Evolutionary conservation across 495 filamentous ascomycete species (phyloP), one percentile per base, ranked within the genome.

Genomic region (Choiromyces venosus): DNA sequence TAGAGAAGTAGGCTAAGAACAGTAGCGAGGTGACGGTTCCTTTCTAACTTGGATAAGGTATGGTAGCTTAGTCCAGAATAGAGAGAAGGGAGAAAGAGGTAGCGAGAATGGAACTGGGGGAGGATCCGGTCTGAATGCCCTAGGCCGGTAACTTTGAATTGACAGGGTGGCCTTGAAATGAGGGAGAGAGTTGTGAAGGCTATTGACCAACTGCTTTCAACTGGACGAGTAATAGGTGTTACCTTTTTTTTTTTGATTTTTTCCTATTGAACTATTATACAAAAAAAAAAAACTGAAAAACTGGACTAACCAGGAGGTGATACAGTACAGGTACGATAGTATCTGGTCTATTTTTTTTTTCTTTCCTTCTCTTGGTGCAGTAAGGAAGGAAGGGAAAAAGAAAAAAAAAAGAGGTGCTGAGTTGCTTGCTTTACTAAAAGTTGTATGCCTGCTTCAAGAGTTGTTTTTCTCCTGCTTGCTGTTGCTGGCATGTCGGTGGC

Each of bases 391-490:
- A 4, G 14, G 1, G 33, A 42, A 44, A 21, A 69, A 69, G 38
- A 65, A 29, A 19, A 46, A 61, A 29, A 61, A 70, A 69, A 44
- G 8, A 14, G 25, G 33, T 37, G 66, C 25, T 18, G 37, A 68
- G 36, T 68, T n/a, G 66, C 66, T 19, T 68, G 39, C 33, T 37
- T 67, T 9, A 39, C 65, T 69, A 69, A 61, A 64, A 44, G 68
- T 46, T 76, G 61, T 37, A 68, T 29, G 12, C 36, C n/a, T 75
- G 65, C 37, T 33, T 64, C 21, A 33, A 66, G 33, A 52, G 61
- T 21, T n/a, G 35, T 25, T 19, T 66, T 68, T 65, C 39, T 61
- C 65, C 37, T 66, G 19, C 9, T 70, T 73, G 52, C 52, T 61
- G 52, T 29, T 61, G 52, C 25, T 61, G 52, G 52, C 52, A 61